Conservation (phyloP, 108 stramenopile species). For the Pseudonitzschia delicatissima region DNA sequence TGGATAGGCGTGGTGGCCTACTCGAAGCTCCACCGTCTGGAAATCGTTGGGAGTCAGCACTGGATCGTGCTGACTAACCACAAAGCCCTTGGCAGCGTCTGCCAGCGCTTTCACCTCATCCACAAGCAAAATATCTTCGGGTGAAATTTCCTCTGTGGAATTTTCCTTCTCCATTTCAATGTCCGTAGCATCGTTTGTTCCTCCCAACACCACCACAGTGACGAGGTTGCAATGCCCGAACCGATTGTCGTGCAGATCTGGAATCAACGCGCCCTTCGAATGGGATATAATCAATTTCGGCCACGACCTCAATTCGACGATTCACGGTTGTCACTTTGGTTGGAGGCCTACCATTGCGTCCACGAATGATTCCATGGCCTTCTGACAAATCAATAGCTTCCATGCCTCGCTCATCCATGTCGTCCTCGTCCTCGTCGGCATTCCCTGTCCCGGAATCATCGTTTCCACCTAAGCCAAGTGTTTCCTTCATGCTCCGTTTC, state of each 20-base stretch:
- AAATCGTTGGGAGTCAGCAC: constrained; percentile 56
- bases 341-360: constrained; percentile 79
- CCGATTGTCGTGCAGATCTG: constrained; percentile 77
- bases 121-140: background rate
- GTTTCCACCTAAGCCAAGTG: background rate
- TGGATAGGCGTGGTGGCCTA: constrained; percentile 81
- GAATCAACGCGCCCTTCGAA: constrained; percentile 83
- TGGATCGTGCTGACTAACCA: constrained; percentile 3
- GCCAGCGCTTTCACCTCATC: constrained; percentile 57
- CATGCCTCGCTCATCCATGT: constrained; percentile 63
- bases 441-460: constrained; percentile 36
- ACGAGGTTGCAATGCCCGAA: constrained; percentile 83
- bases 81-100: constrained; percentile 55
- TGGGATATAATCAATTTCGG: constrained; percentile 82
- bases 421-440: constrained; percentile 38
- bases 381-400: constrained; percentile 82
- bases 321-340: constrained; percentile 67
- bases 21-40: constrained; percentile 63
- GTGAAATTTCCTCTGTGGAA: background rate
- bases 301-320: constrained; percentile 70
- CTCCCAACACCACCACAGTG: constrained; percentile 82
- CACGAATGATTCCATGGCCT: constrained; percentile 85
- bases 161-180: background rate
- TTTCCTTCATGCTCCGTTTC: background rate
- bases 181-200: too few species aligned